Percentiles rank a stretch among this genome's conserved stretches.
Conservation (phyloP, 257 asterid species). For the Capsicum rhomboideum region DNA sequence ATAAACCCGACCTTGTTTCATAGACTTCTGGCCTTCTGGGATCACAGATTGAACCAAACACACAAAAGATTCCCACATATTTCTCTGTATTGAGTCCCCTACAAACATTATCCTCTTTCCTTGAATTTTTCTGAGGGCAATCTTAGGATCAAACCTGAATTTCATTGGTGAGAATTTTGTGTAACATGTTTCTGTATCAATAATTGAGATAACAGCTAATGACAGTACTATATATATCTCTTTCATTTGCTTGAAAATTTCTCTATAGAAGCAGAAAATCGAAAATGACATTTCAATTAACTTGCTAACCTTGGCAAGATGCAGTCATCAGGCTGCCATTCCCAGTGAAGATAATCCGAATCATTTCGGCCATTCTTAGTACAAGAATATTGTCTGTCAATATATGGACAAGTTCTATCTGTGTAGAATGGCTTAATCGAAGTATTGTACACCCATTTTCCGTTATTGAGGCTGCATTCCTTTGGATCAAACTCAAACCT, state of each 20-base stretch:
- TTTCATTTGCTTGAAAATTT: not conserved
- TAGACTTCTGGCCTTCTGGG: slow-evolving; percentile 55
- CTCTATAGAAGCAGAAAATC: not conserved
- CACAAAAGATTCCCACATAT: slow-evolving; percentile 91
- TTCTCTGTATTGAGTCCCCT: slow-evolving; percentile 93
- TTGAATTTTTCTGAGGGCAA: slow-evolving; percentile 50
- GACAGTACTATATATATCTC: not conserved
- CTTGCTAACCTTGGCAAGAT: slow-evolving; percentile 70
- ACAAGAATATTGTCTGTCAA: slow-evolving; percentile 82
- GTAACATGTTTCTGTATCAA: not conserved
- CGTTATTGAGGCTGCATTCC: slow-evolving; percentile 54
- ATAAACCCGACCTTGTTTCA: slow-evolving; percentile 58
- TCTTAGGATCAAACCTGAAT: slow-evolving; percentile 63
- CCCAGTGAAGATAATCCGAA: slow-evolving; percentile 63
- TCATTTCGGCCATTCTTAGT: slow-evolving; percentile 70
- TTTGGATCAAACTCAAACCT: slow-evolving; percentile 74
- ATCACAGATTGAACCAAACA: slow-evolving; percentile 72
- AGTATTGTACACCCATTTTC: slow-evolving; percentile 78
- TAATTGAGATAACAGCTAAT: not conserved
- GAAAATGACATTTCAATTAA: not conserved
- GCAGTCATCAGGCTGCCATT: slow-evolving; percentile 93
- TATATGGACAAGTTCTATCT: slow-evolving; percentile 64
- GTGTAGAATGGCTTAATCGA: slow-evolving; percentile 62
- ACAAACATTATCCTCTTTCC: slow-evolving; percentile 88
- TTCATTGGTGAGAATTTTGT: not conserved